Conservation (phyloP, 2,329 filamentous ascomycete genomes). For the Sclerotinia sclerotiorum region DNA sequence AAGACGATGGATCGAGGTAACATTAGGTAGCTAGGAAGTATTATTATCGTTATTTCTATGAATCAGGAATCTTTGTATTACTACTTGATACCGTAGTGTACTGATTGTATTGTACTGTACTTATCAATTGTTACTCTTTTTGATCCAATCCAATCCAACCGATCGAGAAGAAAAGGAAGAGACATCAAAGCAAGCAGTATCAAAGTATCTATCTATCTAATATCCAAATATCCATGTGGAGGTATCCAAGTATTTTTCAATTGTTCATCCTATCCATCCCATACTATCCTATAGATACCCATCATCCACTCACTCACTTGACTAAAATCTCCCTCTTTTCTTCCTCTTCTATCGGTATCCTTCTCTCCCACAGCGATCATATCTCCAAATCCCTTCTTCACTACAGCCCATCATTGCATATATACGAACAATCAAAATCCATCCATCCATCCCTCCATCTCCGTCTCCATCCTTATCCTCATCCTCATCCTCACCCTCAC, state of each 20-base stretch:
- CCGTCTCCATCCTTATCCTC: background rate
- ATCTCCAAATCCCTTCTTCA: background rate
- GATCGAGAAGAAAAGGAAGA: background rate
- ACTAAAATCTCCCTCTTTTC: background rate
- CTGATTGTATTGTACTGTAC: too few relatives aligned
- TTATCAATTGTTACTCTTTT: background rate
- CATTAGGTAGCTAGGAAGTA: background rate
- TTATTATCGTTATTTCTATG: background rate
- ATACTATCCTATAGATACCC: too few relatives aligned
- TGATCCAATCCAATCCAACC: background rate
- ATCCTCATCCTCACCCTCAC: background rate
- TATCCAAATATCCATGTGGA: background rate
- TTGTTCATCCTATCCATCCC: slow-evolving; percentile 6
- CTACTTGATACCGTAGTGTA: background rate
- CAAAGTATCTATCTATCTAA: background rate
- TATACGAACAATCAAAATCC: background rate
- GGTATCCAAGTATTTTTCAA: background rate
- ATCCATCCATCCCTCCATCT: background rate
- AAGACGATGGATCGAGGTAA: background rate
- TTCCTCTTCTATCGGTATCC: background rate
- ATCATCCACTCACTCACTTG: background rate
- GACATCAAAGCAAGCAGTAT: background rate
- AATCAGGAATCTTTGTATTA: background rate
- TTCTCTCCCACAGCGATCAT: background rate
- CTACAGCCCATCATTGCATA: background rate